Evolutionary conservation across 202 grass and related monocot genomes (phyloP), one percentile per base, ranked within the genome.

Genomic region (Bolboschoenoplectus hybrid): DNA sequence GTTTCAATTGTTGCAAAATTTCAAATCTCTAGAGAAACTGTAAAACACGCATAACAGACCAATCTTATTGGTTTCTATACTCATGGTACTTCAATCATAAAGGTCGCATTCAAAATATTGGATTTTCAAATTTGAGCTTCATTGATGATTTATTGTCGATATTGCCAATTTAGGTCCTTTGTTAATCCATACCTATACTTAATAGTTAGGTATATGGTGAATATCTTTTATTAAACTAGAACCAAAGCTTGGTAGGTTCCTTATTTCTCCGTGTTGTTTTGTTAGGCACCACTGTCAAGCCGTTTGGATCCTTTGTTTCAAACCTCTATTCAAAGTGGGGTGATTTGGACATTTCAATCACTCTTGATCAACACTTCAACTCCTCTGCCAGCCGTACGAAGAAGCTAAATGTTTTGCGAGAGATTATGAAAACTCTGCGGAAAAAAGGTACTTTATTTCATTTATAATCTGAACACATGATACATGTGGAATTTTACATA

Each of bases 231-330:
- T 79, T 56, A 41, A 57, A 79, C 52, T n/a, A 40, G 34, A 57
- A 79, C 13, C 51, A n/a, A 58, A 40, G 13, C 13, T n/a, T 39
- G 57, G 47, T 81, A 19, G 50, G 32, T 68, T 53, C 50, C 32
- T 52, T 71, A 53, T 39, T 82, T 67, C 63, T 10, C 66, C 32
- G 41, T 71, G 2, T 85, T 75, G 74, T 90, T 72, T 40, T 73
- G 69, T 69, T 85, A 98, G 96, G 86, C 86, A 86, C 85, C 86
- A 77, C 74, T 73, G 89, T 94, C 20, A 85, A 81, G 87, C 91
- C 96, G 45, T 98, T 98, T 90, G 96, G 96, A 86, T 98, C 96
- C 58, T 98, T 94, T 90, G 85, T 92, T 85, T 95, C 96, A 43
- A 88, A 95, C 67, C 96, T 98, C 82, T 98, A 95, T 84, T 89